Evolutionary conservation across 1,284 basidiomycete genomes (phyloP).

Genomic region (Austroboletus niveus): DNA sequence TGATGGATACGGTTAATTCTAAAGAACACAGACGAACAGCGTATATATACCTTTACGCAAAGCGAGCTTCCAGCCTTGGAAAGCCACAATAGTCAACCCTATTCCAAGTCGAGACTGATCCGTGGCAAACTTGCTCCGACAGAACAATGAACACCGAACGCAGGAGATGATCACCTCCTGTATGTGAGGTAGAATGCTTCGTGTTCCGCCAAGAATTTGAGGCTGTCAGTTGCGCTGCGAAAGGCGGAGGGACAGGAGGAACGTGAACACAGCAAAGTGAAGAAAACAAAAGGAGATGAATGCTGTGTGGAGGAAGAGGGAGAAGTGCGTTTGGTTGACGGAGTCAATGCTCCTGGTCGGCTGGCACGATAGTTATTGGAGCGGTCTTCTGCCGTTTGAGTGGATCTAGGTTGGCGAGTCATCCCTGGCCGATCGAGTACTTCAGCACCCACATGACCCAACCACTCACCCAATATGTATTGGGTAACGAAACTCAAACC

Average conservation of each 20-base stretch:
- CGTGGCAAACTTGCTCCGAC: constrained; percentile 9
- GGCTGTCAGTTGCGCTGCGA: constrained; percentile 2
- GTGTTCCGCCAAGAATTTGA: constrained; percentile 6
- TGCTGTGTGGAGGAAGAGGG: constrained; percentile 1
- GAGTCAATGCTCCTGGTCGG: constrained; percentile 1
- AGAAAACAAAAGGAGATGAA: neutral
- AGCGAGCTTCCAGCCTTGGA: neutral
- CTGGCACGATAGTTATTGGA: constrained; percentile 9
- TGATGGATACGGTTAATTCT: neutral
- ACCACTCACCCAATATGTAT: constrained; percentile 1
- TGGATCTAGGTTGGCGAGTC: constrained; percentile 13
- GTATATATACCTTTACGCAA: constrained; percentile 18
- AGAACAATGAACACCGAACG: constrained; percentile 5
- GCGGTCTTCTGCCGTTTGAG: neutral
- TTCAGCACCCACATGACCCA: constrained; percentile 1
- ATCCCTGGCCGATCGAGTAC: constrained; percentile 11
- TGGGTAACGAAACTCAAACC: constrained; percentile 4
- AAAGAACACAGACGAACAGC: neutral
- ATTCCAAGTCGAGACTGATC: neutral
- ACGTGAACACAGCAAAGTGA: constrained; percentile 10
- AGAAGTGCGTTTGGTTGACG: constrained; percentile 1
- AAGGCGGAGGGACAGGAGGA: neutral
- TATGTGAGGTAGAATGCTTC: neutral
- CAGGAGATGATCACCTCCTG: neutral
- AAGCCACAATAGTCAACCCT: neutral